Base-by-base conservation (phyloP, 2,329 filamentous ascomycete species). In the Ophiostoma fasciatum region DNA sequence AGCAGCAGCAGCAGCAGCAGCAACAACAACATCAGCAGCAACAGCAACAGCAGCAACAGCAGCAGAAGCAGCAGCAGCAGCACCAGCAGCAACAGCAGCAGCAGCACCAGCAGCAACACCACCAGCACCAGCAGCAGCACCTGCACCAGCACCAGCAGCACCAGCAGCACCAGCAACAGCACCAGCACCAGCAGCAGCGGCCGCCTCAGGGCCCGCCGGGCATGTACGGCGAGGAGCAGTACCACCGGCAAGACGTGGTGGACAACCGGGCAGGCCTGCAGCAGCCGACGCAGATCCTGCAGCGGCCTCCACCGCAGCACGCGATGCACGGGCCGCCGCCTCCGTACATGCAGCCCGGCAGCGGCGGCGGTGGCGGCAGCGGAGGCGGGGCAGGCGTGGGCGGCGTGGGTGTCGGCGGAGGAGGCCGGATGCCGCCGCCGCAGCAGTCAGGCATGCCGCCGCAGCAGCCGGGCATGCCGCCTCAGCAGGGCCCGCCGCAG, bases 281-380 rank as follows among this genome's bases (percentile, higher is more conserved):
- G n/a, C 68, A 71, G 44, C 71, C 71, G 5, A 75, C 71, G 4
- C 73, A 78, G 49, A 78, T 78, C 36, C 53, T 78, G 17, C 73
- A 78, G 52, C 68, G 73, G 6, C 71, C 70, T n/a, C 67, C 64
- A 1, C 68, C 66, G 14, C 70, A 63, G 14, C 55, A 75, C 31
- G 67, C 71, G 46, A 67, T 77, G 57, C 68, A 66, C 14, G 40
- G 42, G 12, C 38, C 38, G 3, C 68, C 64, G 17, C 64, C 56
- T 14, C 64, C 56, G 39, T n/a, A n/a, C n/a, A n/a, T n/a, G n/a
- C n/a, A n/a, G n/a, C n/a, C n/a, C n/a, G n/a, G n/a, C n/a, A n/a
- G 51, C 35, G 53, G 51, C 35, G 61, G 57, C 20, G 54, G 51
- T 35, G 61, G 57, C 15, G 61, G 64, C n/a, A n/a, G n/a, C n/a